Evolutionary conservation across 305 asterid genomes (phyloP).

Genomic region (Solanum hybrid): DNA sequence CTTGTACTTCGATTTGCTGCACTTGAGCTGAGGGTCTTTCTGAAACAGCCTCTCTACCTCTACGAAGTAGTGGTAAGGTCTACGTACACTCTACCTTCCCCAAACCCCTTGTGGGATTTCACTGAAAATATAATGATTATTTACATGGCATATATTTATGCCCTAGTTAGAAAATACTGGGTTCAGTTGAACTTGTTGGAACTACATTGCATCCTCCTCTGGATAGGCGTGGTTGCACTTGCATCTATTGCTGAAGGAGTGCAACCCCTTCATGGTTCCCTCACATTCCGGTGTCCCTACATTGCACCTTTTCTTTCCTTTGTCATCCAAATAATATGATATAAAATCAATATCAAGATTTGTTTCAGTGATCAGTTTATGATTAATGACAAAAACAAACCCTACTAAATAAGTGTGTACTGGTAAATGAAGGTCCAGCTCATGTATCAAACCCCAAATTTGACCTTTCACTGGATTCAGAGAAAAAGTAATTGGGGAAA

Average conservation of each 20-base stretch:
- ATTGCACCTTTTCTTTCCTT: background rate
- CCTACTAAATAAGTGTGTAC: background rate
- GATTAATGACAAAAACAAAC: background rate
- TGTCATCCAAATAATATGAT: background rate
- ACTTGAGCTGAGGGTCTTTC: background rate
- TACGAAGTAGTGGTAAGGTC: no score
- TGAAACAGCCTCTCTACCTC: background rate
- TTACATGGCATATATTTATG: background rate
- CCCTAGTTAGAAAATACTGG: background rate
- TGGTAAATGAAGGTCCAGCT: background rate
- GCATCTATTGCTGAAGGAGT: background rate
- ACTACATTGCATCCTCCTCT: background rate
- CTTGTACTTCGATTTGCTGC: background rate
- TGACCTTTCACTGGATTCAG: background rate
- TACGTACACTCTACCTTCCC: background rate
- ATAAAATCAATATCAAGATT: background rate
- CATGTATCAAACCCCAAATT: background rate
- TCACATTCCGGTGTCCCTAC: background rate
- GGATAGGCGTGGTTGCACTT: background rate
- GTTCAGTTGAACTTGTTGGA: background rate
- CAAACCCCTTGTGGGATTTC: background rate
- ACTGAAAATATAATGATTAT: background rate
- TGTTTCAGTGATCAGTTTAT: background rate
- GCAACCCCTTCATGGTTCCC: background rate
- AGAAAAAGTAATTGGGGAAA: background rate